phyloP scores from a whole-genome alignment of 345 rosid genomes.

The Capsella bursapastoris region DNA sequence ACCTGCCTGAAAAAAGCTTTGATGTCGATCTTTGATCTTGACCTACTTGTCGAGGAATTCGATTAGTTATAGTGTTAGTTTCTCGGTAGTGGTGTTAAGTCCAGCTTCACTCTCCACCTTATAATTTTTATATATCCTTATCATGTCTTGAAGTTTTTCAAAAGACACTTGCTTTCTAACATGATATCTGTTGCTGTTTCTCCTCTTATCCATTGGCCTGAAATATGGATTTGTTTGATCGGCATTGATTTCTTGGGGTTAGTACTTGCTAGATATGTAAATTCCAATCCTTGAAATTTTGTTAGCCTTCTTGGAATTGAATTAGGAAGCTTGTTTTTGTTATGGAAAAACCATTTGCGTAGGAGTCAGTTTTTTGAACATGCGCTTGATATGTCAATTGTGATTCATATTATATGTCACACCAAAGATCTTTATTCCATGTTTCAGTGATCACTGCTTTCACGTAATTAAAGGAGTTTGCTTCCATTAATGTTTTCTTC shows the following conservation, averaged over 20 bases:
- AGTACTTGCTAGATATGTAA: conserved; percentile 8
- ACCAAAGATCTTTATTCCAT: neutral
- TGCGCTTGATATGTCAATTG: neutral
- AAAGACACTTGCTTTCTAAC: conserved; percentile 16
- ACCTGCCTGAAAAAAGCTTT: conserved; percentile 6
- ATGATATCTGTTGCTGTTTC: conserved; percentile 5
- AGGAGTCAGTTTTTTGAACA: conserved; percentile 1
- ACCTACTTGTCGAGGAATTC: conserved; percentile 9
- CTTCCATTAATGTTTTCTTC: neutral
- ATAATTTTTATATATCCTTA: conserved; percentile 1
- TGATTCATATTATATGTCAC: neutral
- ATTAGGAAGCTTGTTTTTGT: neutral
- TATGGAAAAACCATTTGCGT: neutral
- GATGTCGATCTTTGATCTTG: conserved; percentile 1
- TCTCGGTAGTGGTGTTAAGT: conserved; percentile 25
- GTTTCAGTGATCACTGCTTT: neutral
- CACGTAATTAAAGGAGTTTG: neutral
- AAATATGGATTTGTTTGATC: conserved; percentile 2
- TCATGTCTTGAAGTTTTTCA: conserved; percentile 10
- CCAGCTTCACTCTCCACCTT: neutral
- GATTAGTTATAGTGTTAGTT: neutral
- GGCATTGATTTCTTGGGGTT: neutral
- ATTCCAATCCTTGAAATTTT: neutral
- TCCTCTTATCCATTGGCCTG: neutral
- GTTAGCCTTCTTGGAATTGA: neutral